Base-by-base conservation (phyloP, 768 basidiomycete genomes). In the Terana coerulea region DNA sequence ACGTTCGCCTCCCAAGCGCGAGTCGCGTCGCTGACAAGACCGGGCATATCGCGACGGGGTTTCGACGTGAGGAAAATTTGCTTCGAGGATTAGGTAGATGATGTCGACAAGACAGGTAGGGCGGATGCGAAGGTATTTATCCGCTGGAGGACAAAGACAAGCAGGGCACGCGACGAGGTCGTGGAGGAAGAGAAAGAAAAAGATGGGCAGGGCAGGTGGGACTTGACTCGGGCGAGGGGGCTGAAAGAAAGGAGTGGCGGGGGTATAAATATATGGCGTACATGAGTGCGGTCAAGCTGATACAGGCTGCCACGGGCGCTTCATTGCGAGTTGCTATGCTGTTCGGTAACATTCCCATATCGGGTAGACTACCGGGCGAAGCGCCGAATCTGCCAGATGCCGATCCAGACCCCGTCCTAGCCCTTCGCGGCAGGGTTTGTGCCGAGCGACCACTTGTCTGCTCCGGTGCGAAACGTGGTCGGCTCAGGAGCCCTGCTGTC, bases 1-100 rank as follows among this genome's bases (percentile, higher is more conserved):
- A 83, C 71, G 63, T 84, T 82, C 61, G 75, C 59, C 64, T 86
- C 85, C 85, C 85, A 88, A 33, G 86, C 80, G 49, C 80, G 72
- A 1, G 85, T 88, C 21, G 83, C 80, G 59, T 83, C 81, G 61
- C 74, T 76, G 49, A 86, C 81, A 57, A 81, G 54, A 29, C 54
- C 54, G 7, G 54, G 54, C 54, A 55, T 55, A 4, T 7, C 26
- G 28, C 22, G 45, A 29, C 15, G 45, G 30, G 30, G 30, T 22
- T 22, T 19, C 5, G 30, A 9, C 8, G 7, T 21, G 45, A 9
- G 29, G 45, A 33, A 46, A 46, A 34, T 33, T 46, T 46, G 45
- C 28, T 24, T 30, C 19, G 43, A 37, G 17, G 45, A 33, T 46
- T 22, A 46, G 45, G 45, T n/a, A 33, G 30, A n/a, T 21, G 43